Evolutionary conservation across 768 basidiomycete genomes (phyloP), one percentile per base, ranked within the genome.

Genomic region (Rhizopogon salebrosus): DNA sequence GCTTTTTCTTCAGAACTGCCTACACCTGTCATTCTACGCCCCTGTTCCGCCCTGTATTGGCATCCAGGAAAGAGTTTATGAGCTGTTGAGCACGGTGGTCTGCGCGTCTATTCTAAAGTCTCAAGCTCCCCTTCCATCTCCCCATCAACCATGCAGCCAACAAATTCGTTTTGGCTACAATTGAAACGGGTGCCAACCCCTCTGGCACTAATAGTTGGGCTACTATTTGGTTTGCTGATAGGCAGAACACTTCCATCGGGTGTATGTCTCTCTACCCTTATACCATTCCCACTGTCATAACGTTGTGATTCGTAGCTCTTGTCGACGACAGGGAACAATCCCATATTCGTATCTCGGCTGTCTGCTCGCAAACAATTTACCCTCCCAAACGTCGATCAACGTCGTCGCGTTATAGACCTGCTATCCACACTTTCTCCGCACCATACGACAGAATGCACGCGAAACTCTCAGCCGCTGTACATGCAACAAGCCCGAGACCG

Each of bases 381-480:
- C 24, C 75, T 89, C 1, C 95, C 95, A 1, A 90, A 89, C 0
- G 66, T 86, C 11, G 84, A 87, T 41, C 93, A 98, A 69, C 87
- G 97, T 13, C 76, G 77, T 24, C 87, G 94, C 22, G 84, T 98
- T 11, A 80, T 98, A 34, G 84, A 92, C 52, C 80, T 98, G 49
- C 78, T 99, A 52, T 88, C 88, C 26, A 86, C 87, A 4, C 80
- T 99, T 42, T 84, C 92, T 0, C 84, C 93, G 0, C 92, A 97
- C 64, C 87, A 98, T 67, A 98, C 97, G 18, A 86, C 85, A 53
- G 87, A 95, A 71, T 98, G 95, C 72, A 92, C 90, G 7, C 82
- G 90, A 48, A 77, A 80, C 60, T 77, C 91, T 4, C 95, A 98
- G 67, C 82, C 86, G 6, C 75, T 91, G 31, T 99, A 98, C 68